Conservation (phyloP, 2,329 filamentous ascomycete species). For the Microsporum audouinii region DNA sequence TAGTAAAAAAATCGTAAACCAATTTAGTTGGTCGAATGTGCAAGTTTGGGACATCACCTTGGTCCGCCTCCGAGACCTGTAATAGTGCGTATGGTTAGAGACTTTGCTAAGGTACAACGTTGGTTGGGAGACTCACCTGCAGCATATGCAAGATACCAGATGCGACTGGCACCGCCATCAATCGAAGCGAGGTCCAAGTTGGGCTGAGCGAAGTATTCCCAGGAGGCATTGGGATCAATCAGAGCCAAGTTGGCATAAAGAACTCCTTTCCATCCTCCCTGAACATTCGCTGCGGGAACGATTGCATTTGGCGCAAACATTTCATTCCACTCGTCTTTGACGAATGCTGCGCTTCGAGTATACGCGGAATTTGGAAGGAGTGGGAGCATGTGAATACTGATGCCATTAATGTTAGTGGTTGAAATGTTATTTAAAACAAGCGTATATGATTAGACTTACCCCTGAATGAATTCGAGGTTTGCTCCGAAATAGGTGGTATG, state of each 20-base stretch:
- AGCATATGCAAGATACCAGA: slow-evolving; percentile 73
- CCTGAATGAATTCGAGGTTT: slow-evolving; percentile 59
- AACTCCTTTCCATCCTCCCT: slow-evolving; percentile 75
- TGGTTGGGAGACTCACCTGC: slow-evolving; percentile 44
- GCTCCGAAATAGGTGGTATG: slow-evolving; percentile 81
- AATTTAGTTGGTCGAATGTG: background rate
- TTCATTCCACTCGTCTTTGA: slow-evolving; percentile 68
- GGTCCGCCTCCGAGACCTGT: slow-evolving; percentile 15
- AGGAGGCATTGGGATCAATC: slow-evolving; percentile 58
- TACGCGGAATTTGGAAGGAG: slow-evolving; percentile 57
- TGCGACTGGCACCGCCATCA: slow-evolving; percentile 68
- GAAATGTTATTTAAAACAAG: background rate
- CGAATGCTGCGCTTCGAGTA: slow-evolving; percentile 57
- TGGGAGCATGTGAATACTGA: slow-evolving; percentile 76
- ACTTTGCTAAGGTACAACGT: background rate
- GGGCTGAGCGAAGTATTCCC: slow-evolving; percentile 58
- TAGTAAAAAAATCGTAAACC: background rate
- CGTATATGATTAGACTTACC: slow-evolving; percentile 24
- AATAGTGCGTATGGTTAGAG: slow-evolving; percentile 3
- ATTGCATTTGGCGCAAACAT: slow-evolving; percentile 61
- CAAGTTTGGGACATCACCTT: background rate
- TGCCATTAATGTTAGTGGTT: background rate
- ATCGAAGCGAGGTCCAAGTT: slow-evolving; percentile 55
- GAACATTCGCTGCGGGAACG: slow-evolving; percentile 44
- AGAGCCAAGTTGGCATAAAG: slow-evolving; percentile 73